A percentile compares a stretch with the other conserved stretches of the same genome.
Conservation (phyloP, 495 filamentous ascomycete species). For the Friedmanniomyces endolithicus region DNA sequence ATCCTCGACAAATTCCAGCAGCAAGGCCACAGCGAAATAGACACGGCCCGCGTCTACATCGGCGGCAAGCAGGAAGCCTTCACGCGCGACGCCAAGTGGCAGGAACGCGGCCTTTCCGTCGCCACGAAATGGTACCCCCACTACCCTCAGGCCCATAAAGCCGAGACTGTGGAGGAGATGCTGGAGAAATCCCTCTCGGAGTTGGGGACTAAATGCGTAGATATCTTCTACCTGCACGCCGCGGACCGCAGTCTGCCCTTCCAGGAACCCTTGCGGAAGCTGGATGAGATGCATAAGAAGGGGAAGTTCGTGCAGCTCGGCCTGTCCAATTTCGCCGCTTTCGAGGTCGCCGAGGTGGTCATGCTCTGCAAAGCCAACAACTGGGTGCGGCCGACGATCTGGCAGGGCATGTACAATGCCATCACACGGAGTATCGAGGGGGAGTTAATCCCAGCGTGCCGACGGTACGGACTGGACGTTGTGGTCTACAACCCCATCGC, state of each 20-base stretch:
- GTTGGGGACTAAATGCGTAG: constrained; percentile 61
- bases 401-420: constrained; percentile 57
- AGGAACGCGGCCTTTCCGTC: constrained; percentile 65
- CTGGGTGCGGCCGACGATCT: constrained; percentile 59
- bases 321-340: constrained; percentile 74
- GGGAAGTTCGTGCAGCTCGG: constrained; percentile 79
- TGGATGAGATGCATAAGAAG: constrained; percentile 71
- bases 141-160: constrained; percentile 45
- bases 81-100: constrained; percentile 63
- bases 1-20: constrained; percentile 43
- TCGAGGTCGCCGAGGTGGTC: constrained; percentile 82
- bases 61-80: constrained; percentile 69
- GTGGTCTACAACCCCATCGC: constrained; percentile 77
- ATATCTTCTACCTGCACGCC: constrained; percentile 84
- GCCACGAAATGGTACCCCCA: constrained; percentile 75
- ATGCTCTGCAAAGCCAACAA: constrained; percentile 67
- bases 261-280: constrained; percentile 61
- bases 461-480: constrained; percentile 74
- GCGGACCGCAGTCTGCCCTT: constrained; percentile 57
- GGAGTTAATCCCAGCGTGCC: constrained; percentile 67
- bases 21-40: constrained; percentile 45
- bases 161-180: constrained; percentile 46
- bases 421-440: constrained; percentile 66
- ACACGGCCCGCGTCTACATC: constrained; percentile 57
- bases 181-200: constrained; percentile 56